Evolutionary conservation across 805 yeast genomes (phyloP).

Genomic region (Lipomyces kockii): DNA sequence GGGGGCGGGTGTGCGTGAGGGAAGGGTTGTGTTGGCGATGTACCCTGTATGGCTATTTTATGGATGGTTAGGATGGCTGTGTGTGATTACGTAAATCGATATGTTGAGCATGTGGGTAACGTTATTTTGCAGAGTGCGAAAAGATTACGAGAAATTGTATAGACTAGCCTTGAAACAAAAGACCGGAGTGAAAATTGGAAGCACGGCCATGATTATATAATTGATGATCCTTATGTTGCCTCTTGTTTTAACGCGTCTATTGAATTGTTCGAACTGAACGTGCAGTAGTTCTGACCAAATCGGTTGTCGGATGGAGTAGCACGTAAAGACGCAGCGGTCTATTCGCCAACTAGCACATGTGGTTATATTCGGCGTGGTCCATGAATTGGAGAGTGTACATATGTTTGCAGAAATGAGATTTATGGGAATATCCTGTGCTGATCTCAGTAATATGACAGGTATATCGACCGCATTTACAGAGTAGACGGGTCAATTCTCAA

Average conservation of each 20-base stretch:
- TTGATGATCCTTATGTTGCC: background rate
- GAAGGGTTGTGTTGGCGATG: constrained; percentile 63
- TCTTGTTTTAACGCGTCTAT: background rate
- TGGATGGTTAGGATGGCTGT: constrained; percentile 67
- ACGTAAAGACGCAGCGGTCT: background rate
- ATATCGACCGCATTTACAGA: background rate
- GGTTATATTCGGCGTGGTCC: background rate
- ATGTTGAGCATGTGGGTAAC: background rate
- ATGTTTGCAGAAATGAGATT: no score
- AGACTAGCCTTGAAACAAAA: background rate
- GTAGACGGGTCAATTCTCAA: no score
- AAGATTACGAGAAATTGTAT: background rate
- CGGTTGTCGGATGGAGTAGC: background rate
- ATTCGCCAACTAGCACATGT: no score
- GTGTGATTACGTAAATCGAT: constrained; percentile 56
- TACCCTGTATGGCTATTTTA: constrained; percentile 70
- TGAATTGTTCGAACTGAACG: background rate
- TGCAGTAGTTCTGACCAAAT: background rate
- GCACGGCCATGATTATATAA: background rate
- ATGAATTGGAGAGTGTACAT: background rate
- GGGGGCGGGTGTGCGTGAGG: constrained; percentile 65
- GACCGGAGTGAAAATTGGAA: background rate
- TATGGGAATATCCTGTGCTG: no score
- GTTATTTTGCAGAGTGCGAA: background rate
- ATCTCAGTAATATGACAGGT: background rate